Conservation (phyloP, 2,329 filamentous ascomycete species). For the Zymoseptoria crescenta region DNA sequence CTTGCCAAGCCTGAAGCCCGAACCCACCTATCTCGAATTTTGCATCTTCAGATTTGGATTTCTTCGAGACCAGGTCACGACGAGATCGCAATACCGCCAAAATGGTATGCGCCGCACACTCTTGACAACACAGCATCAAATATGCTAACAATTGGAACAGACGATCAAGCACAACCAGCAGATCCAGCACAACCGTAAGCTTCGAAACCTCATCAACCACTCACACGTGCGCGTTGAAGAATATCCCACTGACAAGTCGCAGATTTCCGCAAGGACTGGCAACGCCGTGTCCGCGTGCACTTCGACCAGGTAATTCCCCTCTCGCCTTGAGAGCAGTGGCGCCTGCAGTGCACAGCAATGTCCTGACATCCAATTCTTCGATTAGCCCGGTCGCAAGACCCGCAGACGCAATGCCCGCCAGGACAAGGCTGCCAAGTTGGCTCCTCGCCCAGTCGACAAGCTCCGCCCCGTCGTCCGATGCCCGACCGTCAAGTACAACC, state of each 20-base stretch:
- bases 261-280: conserved; percentile 99
- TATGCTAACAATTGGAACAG: not conserved
- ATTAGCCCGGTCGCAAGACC: conserved; percentile 90
- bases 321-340: conserved; percentile 46
- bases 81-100: conserved; percentile 13
- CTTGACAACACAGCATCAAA: conserved; percentile 1
- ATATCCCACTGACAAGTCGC: conserved; percentile 17
- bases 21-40: not conserved
- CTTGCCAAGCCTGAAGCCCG: not conserved
- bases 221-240: not conserved
- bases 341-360: conserved; percentile 37
- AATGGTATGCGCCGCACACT: conserved; percentile 9
- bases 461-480: conserved; percentile 94
- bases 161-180: conserved; percentile 99
- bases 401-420: conserved; percentile 84
- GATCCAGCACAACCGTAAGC: conserved; percentile 76
- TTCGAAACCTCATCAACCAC: not conserved
- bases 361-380: conserved; percentile 26
- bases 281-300: conserved; percentile 96
- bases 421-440: conserved; percentile 89
- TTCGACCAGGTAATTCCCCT: conserved; percentile 91
- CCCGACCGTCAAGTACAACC: conserved; percentile 97
- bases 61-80: conserved; percentile 12
- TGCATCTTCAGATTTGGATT: not conserved
- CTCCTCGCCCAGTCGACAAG: conserved; percentile 94